These are phyloP conservation scores for Saccharum hybrid DNA, from an alignment of 202 grass and related monocot species.

Conservation along the genomic window DNA sequence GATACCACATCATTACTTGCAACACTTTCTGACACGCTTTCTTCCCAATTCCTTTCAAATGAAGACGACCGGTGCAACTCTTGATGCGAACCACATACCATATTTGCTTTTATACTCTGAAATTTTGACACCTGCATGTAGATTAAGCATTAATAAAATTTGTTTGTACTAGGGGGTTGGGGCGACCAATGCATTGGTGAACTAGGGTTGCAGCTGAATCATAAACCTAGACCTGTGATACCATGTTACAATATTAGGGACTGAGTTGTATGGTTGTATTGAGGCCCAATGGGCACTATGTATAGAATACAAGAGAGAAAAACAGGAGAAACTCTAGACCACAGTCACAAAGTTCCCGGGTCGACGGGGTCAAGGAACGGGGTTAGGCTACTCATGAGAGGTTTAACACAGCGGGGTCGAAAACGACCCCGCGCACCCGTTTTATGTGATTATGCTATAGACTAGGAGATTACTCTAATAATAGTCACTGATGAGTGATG, in stretches of 20 bases:
- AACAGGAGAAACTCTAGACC: neutral
- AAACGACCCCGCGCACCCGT: neutral
- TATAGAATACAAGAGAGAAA: neutral
- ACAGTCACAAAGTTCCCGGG: neutral
- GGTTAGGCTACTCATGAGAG: neutral
- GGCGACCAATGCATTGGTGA: neutral
- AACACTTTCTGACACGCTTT: slow-evolving; percentile 60
- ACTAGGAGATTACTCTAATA: neutral
- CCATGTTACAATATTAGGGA: neutral
- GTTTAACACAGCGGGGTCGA: neutral
- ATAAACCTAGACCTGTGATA: neutral
- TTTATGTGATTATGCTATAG: neutral
- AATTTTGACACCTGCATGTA: slow-evolving; percentile 70
- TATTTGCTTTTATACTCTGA: slow-evolving; percentile 85
- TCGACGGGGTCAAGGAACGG: neutral
- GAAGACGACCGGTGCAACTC: slow-evolving; percentile 86
- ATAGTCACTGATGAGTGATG: neutral
- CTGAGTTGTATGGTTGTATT: neutral
- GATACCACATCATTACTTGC: slow-evolving; percentile 71
- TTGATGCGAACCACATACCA: slow-evolving; percentile 79
- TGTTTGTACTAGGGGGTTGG: neutral
- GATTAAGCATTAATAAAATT: slow-evolving; percentile 42
- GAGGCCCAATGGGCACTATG: neutral
- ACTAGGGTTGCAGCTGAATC: neutral
- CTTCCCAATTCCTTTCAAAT: slow-evolving; percentile 75